A percentile compares a stretch with the other conserved stretches of the same genome.
Evolutionary conservation across 768 basidiomycete genomes (phyloP).

Genomic region (Pleurotus cornucopiae): DNA sequence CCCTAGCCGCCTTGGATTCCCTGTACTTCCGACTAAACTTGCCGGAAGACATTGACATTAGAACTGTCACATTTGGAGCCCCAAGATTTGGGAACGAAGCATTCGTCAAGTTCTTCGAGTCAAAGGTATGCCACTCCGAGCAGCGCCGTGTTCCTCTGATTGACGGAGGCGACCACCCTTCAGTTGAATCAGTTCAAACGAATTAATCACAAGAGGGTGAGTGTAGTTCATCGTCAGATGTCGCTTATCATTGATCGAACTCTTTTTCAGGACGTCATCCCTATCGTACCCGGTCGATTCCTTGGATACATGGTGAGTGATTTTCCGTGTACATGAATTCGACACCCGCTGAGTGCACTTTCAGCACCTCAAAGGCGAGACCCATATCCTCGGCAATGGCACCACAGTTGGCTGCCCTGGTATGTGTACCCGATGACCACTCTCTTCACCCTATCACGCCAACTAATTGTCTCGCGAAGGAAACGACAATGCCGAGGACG

Average conservation of each 20-base stretch:
- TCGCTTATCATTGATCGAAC: neutral
- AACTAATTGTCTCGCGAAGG: conserved; percentile 17
- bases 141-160: neutral
- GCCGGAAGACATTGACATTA: conserved; percentile 24
- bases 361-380: conserved; percentile 1
- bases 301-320: conserved; percentile 40
- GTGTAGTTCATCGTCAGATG: neutral
- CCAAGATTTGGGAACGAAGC: conserved; percentile 35
- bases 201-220: conserved; percentile 22
- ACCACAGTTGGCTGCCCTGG: conserved; percentile 33
- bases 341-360: too few species aligned
- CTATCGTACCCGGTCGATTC: conserved; percentile 40
- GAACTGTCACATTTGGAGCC: conserved; percentile 32
- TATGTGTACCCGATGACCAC: conserved; percentile 7
- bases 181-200: conserved; percentile 21
- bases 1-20: conserved; percentile 37
- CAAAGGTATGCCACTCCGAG: conserved; percentile 19
- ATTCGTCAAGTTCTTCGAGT: conserved; percentile 34
- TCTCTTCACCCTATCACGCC: neutral
- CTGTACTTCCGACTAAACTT: conserved; percentile 33
- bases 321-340: conserved; percentile 11
- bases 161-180: neutral
- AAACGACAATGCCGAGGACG: conserved; percentile 40
- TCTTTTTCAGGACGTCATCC: conserved; percentile 29
- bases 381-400: conserved; percentile 14